Conservation (phyloP, 2,329 filamentous ascomycete genomes). For the Bisporella sp. region DNA sequence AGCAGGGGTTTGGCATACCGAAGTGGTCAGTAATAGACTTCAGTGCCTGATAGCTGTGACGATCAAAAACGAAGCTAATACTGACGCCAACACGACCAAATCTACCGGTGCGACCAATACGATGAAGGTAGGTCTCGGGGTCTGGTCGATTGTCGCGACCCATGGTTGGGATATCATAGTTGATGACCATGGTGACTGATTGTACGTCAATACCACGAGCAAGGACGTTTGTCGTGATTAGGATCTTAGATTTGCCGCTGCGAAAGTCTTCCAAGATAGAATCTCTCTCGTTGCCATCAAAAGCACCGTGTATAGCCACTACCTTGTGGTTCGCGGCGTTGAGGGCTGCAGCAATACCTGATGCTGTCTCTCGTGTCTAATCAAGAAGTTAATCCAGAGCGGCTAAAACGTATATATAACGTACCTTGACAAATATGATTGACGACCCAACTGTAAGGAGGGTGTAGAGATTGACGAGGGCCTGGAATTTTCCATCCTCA, state of each 20-base stretch:
- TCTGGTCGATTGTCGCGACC: slow-evolving; percentile 80
- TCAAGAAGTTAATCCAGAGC: slow-evolving; percentile 1
- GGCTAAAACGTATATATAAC: slow-evolving; percentile 16
- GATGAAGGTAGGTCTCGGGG: slow-evolving; percentile 92
- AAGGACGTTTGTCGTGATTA: slow-evolving; percentile 96
- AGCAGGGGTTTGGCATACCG: slow-evolving; percentile 26
- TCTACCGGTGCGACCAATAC: slow-evolving; percentile 92
- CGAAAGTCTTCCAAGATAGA: slow-evolving; percentile 81
- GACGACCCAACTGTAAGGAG: slow-evolving; percentile 95
- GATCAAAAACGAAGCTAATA: slow-evolving; percentile 89
- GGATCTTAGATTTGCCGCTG: slow-evolving; percentile 79
- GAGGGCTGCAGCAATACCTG: slow-evolving; percentile 81
- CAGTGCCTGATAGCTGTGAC: slow-evolving; percentile 72
- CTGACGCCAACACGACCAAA: slow-evolving; percentile 96
- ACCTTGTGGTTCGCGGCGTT: slow-evolving; percentile 84
- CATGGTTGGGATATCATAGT: slow-evolving; percentile 82
- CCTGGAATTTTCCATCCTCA: slow-evolving; percentile 70
- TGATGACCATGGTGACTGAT: slow-evolving; percentile 95
- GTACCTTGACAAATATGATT: slow-evolving; percentile 92
- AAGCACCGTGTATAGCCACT: slow-evolving; percentile 79
- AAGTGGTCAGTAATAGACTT: slow-evolving; percentile 76
- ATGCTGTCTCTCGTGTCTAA: slow-evolving; percentile 78
- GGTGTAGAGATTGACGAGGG: slow-evolving; percentile 88
- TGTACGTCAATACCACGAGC: slow-evolving; percentile 93
- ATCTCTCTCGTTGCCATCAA: slow-evolving; percentile 80